Conservation (phyloP, 441 rosid genomes). For the Euphorbia neoarborescens region DNA sequence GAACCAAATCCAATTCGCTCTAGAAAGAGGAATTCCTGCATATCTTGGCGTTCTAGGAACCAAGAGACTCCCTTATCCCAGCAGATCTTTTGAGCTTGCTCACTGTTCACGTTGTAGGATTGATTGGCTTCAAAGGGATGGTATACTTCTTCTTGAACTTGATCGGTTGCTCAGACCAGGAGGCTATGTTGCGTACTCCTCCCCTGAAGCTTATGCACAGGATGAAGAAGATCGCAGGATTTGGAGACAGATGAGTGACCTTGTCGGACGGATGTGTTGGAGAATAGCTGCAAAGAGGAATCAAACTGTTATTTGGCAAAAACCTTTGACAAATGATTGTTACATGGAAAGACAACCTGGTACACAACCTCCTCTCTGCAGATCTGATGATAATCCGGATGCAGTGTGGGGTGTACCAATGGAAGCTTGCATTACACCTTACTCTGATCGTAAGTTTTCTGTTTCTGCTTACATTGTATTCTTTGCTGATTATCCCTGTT, state of each 20-base stretch:
- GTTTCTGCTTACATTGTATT: not conserved
- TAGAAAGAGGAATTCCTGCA: conserved; percentile 91
- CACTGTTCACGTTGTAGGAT: conserved; percentile 94
- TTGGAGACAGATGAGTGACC: conserved; percentile 71
- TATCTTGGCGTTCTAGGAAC: conserved; percentile 94
- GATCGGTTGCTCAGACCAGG: conserved; percentile 92
- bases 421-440: conserved; percentile 84
- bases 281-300: conserved; percentile 58
- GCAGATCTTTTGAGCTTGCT: conserved; percentile 88
- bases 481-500: not conserved
- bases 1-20: conserved; percentile 92
- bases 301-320: conserved; percentile 88
- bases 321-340: conserved; percentile 73
- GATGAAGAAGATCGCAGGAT: conserved; percentile 76
- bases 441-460: conserved; percentile 66
- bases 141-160: conserved; percentile 77
- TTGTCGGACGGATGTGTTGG: conserved; percentile 91
- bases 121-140: conserved; percentile 97
- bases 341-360: conserved; percentile 62
- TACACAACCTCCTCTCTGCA: conserved; percentile 62
- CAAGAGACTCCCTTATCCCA: conserved; percentile 89
- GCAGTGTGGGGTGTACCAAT: conserved; percentile 74
- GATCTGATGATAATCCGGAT: conserved; percentile 70
- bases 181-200: conserved; percentile 86
- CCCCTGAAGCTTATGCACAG: conserved; percentile 92